Evolutionary conservation across 2,329 filamentous ascomycete species (phyloP), one percentile per base, ranked within the genome.

Genomic region (Bertia moriformis): DNA sequence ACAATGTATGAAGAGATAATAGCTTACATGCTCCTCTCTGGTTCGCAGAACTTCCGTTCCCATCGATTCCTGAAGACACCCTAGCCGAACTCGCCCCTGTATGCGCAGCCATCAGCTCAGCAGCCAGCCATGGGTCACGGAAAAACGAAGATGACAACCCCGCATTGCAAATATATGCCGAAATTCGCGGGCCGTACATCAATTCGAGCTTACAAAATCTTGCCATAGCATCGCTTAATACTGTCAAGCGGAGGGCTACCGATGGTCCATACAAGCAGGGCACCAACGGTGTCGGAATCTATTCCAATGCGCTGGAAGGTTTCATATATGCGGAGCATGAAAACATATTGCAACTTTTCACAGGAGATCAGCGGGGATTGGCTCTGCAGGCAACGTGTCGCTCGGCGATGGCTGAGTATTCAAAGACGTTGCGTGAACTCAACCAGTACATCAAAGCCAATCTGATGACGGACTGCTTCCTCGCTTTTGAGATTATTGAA

Each of bases 401-500:
- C 43, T 61, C 65, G 18, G 65, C 78, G 3, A 62, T 84, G 37
- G 62, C 65, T 4, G 76, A 81, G 40, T 79, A 83, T 47, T 66
- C 69, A 14, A 71, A 73, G 48, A 84, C 80, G 0, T 55, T 84
- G 22, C 65, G 71, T 20, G 79, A 83, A 46, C 60, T 85, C n/a
- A 82, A 84, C 48, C 63, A 67, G 15, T 78, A 82, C 47, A 74
- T 84, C 49, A 72, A 74, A 47, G 62, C 66, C 37, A 80, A 83
- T 47, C 55, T 83, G 19, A 66, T 76, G 47, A 82, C 74, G 0
- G 80, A 84, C 51, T 83, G 80, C 53, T 85, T 79, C 52, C 66
- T 85, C 18, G 78, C 77, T 2, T 85, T 80, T 50, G 80, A 85
- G 49, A 80, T 84, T 22, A 72, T 83, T 27, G 79, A 82, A 42